Conservation (phyloP, 164 flowering plant species). For the Aristolochia contorta region DNA sequence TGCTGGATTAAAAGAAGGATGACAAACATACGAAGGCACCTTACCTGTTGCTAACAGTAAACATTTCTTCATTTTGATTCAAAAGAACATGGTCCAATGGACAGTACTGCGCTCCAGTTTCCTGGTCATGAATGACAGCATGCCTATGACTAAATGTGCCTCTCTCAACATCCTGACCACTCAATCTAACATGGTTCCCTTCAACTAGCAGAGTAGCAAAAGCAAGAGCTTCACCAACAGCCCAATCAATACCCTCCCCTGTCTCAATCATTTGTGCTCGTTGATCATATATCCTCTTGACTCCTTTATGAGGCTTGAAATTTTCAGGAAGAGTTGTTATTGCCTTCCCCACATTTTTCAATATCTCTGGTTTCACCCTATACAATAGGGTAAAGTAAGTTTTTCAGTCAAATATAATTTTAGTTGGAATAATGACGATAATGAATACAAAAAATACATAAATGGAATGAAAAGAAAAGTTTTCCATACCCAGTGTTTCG, state of each 20-base stretch:
- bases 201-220: slow-evolving; percentile 78
- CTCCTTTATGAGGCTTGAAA: slow-evolving; percentile 91
- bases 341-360: slow-evolving; percentile 92
- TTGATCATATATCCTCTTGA: slow-evolving; percentile 80
- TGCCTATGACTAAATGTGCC: slow-evolving; percentile 99
- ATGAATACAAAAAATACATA: background rate
- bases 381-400: slow-evolving; percentile 2
- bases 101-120: slow-evolving; percentile 81
- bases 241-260: slow-evolving; percentile 97
- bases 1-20: background rate
- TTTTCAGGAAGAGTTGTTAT: slow-evolving; percentile 71
- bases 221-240: slow-evolving; percentile 92
- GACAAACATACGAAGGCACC: background rate
- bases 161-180: slow-evolving; percentile 99
- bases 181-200: slow-evolving; percentile 94
- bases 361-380: slow-evolving; percentile 92
- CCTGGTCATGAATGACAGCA: slow-evolving; percentile 93
- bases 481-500: slow-evolving; percentile 81
- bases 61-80: slow-evolving; percentile 92
- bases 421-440: background rate
- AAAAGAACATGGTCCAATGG: slow-evolving; percentile 77
- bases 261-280: slow-evolving; percentile 94
- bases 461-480: slow-evolving; percentile 15
- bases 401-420: background rate
- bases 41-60: slow-evolving; percentile 98